Evolutionary conservation across 164 flowering plant genomes (phyloP).

Genomic region (Kingdonia uniflora): DNA sequence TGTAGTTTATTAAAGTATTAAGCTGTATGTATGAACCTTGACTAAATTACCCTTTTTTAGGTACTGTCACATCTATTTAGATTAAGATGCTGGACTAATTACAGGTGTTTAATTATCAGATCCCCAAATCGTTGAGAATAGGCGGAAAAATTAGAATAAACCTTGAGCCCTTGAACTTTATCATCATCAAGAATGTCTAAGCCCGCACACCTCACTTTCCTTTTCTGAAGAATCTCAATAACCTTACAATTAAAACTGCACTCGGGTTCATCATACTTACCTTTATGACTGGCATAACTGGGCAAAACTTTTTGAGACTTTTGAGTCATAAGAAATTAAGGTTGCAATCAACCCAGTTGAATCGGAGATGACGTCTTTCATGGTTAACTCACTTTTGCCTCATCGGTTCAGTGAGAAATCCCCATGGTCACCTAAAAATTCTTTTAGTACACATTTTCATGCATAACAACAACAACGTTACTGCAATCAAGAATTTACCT

Average conservation of each 20-base stretch:
- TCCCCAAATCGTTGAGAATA: constrained; percentile 94
- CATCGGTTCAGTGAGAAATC: constrained; percentile 19
- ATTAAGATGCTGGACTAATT: too few species aligned
- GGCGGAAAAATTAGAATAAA: constrained; percentile 90
- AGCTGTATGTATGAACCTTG: too few species aligned
- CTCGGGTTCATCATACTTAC: constrained; percentile 73
- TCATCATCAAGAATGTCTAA: constrained; percentile 82
- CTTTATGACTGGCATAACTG: constrained; percentile 91
- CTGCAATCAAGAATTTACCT: constrained; percentile 89
- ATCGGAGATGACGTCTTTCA: constrained; percentile 35
- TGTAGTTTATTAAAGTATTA: too few species aligned
- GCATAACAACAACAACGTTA: constrained; percentile 82
- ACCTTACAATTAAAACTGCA: constrained; percentile 92
- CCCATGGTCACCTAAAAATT: constrained; percentile 64
- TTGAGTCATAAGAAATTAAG: constrained; percentile 38
- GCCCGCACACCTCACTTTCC: constrained; percentile 55
- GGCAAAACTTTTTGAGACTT: constrained; percentile 43
- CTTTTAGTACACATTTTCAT: constrained; percentile 72
- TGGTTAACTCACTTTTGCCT: constrained; percentile 16
- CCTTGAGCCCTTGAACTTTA: constrained; percentile 89
- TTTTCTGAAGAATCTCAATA: constrained; percentile 68
- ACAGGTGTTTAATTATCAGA: too few species aligned
- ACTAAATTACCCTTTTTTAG: too few species aligned
- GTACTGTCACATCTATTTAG: too few species aligned
- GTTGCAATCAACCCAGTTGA: constrained; percentile 50